Conservation (phyloP, 352 stramenopile genomes). For the Globisporangium emineosum region DNA sequence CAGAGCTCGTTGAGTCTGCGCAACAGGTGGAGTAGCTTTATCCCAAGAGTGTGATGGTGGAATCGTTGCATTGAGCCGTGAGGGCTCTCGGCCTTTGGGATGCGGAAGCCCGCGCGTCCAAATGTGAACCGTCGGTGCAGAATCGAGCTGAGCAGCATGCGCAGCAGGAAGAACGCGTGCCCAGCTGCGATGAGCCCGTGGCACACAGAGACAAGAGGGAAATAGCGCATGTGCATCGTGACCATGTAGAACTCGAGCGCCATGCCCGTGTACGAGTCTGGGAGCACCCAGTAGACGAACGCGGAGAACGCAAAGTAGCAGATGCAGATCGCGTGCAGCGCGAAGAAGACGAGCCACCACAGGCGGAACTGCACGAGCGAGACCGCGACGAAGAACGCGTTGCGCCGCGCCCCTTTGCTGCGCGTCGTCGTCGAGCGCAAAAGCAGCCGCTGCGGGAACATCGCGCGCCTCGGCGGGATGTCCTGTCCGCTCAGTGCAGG, state of each 20-base stretch:
- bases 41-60: neutral
- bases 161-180: constrained; percentile 16
- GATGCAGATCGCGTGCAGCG: constrained; percentile 10
- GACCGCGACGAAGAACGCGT: constrained; percentile 12
- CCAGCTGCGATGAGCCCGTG: constrained; percentile 7
- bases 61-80: neutral
- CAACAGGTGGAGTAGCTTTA: neutral
- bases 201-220: constrained; percentile 5
- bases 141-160: constrained; percentile 15
- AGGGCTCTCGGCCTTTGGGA: neutral
- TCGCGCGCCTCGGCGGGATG: neutral
- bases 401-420: constrained; percentile 6
- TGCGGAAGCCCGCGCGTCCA: constrained; percentile 2
- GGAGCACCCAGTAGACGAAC: constrained; percentile 12
- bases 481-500: neutral
- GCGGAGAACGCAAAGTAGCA: constrained; percentile 7
- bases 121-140: constrained; percentile 8
- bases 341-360: constrained; percentile 15
- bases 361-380: constrained; percentile 10
- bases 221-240: constrained; percentile 4
- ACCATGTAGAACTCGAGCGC: constrained; percentile 13
- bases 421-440: constrained; percentile 5
- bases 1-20: neutral
- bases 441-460: constrained; percentile 3
- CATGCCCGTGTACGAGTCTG: constrained; percentile 2